Base-by-base conservation (phyloP, 1,139 yeast genomes). In the Pichia sp. region DNA sequence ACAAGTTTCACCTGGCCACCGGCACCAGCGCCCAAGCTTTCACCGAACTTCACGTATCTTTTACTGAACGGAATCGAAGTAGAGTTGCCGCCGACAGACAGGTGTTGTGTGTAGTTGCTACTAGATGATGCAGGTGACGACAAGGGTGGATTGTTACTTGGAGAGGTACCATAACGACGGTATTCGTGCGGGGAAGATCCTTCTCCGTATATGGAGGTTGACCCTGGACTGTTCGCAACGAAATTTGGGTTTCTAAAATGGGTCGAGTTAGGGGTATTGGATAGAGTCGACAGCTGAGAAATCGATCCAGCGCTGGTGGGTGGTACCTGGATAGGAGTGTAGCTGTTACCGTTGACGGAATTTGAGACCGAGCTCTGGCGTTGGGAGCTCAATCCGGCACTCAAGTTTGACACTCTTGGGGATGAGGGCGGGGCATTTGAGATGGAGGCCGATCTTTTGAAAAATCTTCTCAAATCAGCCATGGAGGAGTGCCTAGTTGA, bases 1-100 rank as follows among this genome's bases (percentile, higher is more conserved):
- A 95, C 83, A 54, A 93, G 76, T 58, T 95, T 83, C 16, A 95
- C 99, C 1, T 95, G 87, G 5, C 99, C 99, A 49, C 99, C 99
- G 3, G 99, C 99, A 42, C 99, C 99, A 33, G 96, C 86, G 33
- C 99, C 99, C 62, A 95, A 75, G 58, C 88, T 85, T 61, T 89
- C 87, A 52, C 97, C 97, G 60, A 92, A 75, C 63, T 86, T 88
- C 58, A 96, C 96, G 71, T 93, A 95, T 68, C 92, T 88, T 63
- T 85, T 87, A 29, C 84, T 87, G 52, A 70, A 70, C 3, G 73
- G 73, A 8, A 70, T 60, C 48, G 66, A 64, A 57, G 88, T 75
- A 2, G 84, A 81, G 60, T 83, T 87, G 55, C 78, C 80, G 54
- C 79, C 81, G 55, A 77, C 71, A 9, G 63, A 58, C n/a, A 57